A percentile compares a stretch with the other conserved stretches of the same genome.
Conservation (phyloP, 2,329 filamentous ascomycete species). For the Penicillium sp. region DNA sequence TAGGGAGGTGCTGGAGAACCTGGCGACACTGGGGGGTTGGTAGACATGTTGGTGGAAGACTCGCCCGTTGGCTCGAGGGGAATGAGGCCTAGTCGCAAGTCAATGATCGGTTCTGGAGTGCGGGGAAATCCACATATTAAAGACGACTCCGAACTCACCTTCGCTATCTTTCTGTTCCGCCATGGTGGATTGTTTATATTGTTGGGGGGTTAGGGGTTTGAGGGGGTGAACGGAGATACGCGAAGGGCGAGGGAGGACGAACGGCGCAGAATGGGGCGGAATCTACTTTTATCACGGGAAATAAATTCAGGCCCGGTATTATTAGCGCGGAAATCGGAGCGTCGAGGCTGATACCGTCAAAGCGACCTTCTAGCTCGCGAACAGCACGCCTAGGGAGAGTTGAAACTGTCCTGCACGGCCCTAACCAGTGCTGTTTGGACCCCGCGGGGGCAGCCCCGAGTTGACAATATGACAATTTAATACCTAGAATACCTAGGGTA, state of each 20-base stretch:
- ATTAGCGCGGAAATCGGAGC: constrained; percentile 7
- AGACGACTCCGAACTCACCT: background rate
- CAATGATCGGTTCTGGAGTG: background rate
- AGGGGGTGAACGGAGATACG: background rate
- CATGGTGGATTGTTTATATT: background rate
- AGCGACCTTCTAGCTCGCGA: background rate
- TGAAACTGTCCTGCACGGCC: too few species aligned
- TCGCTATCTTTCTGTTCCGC: constrained; percentile 4
- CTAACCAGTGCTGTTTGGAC: background rate
- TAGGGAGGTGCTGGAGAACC: constrained; percentile 3
- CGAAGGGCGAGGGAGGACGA: background rate
- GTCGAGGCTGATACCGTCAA: constrained; percentile 3
- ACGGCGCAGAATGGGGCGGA: background rate
- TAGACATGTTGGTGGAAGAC: background rate
- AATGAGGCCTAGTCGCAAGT: constrained; percentile 16
- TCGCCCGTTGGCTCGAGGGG: constrained; percentile 11
- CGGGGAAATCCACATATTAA: background rate
- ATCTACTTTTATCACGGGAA: constrained; percentile 9
- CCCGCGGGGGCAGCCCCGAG: background rate
- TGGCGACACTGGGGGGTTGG: background rate
- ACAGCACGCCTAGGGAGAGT: too few species aligned
- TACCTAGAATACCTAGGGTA: too few species aligned
- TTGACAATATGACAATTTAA: background rate
- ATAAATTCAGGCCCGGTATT: background rate
- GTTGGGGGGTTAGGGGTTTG: background rate